phyloP scores from a whole-genome alignment of 345 rosid genomes.

The Erysimum cheiranthoides region DNA sequence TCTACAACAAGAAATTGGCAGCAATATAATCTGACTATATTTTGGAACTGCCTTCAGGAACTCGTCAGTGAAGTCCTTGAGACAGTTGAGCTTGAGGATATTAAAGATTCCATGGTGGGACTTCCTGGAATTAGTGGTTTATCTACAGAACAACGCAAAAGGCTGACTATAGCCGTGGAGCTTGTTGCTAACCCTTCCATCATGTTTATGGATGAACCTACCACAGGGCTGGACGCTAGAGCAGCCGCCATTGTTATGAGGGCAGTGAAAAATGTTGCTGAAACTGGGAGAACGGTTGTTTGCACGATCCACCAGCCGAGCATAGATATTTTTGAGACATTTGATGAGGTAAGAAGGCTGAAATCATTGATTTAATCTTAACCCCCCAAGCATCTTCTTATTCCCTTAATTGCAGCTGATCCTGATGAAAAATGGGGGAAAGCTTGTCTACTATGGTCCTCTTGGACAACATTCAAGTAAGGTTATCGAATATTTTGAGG shows the following conservation, averaged over 20 bases:
- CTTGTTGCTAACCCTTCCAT: conserved; percentile 62
- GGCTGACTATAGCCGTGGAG: conserved; percentile 61
- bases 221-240: conserved; percentile 61
- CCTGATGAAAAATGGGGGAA: conserved; percentile 54
- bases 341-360: conserved; percentile 52
- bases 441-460: conserved; percentile 47
- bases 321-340: conserved; percentile 57
- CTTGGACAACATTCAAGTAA: conserved; percentile 52
- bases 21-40: conserved; percentile 1
- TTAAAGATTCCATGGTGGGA: conserved; percentile 56
- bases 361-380: conserved; percentile 12
- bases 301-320: conserved; percentile 67
- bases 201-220: conserved; percentile 64
- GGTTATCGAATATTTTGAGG: conserved; percentile 54
- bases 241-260: conserved; percentile 67
- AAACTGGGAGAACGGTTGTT: conserved; percentile 59
- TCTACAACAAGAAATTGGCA: background rate
- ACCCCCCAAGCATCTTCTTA: background rate
- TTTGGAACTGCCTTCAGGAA: conserved; percentile 38
- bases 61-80: conserved; percentile 54
- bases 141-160: conserved; percentile 60
- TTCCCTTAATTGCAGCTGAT: conserved; percentile 44
- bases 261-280: conserved; percentile 56
- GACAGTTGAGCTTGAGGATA: conserved; percentile 55
- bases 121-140: conserved; percentile 50